phyloP scores from a whole-genome alignment of 2,329 filamentous ascomycete species.

The Aureobasidium leucospermi region DNA sequence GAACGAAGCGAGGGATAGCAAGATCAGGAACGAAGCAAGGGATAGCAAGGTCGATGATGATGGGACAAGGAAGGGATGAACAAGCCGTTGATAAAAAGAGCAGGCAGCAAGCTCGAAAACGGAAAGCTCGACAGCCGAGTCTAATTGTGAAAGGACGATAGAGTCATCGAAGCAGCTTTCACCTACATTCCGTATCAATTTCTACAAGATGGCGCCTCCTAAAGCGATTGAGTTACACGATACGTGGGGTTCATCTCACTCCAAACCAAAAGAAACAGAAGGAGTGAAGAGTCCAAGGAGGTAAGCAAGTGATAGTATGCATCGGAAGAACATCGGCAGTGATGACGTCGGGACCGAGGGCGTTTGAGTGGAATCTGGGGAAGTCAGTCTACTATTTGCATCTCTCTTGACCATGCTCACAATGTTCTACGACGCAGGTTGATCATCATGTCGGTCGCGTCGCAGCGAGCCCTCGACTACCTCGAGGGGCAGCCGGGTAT shows the following conservation, averaged over 20 bases:
- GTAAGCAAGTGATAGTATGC: not conserved
- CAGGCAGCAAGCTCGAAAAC: not conserved
- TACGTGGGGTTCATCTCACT: too few species aligned
- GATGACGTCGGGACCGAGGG: not conserved
- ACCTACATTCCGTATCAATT: not conserved
- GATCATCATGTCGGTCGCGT: slow-evolving; percentile 44
- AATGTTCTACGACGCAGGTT: slow-evolving; percentile 8
- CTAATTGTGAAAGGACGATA: not conserved
- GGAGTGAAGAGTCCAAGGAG: not conserved
- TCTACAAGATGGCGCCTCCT: not conserved
- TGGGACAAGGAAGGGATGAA: not conserved
- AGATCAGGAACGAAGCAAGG: not conserved
- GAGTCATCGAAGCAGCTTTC: not conserved
- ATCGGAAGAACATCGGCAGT: not conserved
- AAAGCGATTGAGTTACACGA: too few species aligned
- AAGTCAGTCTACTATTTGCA: not conserved
- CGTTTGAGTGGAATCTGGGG: not conserved
- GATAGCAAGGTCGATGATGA: not conserved
- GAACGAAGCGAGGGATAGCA: not conserved
- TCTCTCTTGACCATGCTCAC: slow-evolving; percentile 3
- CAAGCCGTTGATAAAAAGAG: not conserved
- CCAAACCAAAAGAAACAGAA: not conserved
- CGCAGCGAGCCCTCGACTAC: slow-evolving; percentile 70
- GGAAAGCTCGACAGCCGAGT: not conserved
- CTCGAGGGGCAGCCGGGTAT: slow-evolving; percentile 85